A percentile compares a stretch with the other conserved stretches of the same genome.
Evolutionary conservation across 257 asterid species (phyloP).

Genomic region (Cruciata laevipes): DNA sequence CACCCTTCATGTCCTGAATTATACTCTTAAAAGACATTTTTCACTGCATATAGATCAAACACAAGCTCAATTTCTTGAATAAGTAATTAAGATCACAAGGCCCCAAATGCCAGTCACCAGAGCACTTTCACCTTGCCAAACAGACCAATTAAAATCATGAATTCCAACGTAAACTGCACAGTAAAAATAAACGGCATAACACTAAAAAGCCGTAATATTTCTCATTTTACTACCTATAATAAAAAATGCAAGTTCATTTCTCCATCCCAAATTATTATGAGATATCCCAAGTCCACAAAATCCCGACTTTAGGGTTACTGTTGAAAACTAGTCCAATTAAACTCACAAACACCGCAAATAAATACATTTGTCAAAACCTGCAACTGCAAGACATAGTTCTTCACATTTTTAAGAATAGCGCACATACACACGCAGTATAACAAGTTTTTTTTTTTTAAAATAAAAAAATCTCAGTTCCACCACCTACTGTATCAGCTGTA

Average conservation of each 20-base stretch:
- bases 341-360: background rate
- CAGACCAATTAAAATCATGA: background rate
- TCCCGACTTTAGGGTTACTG: background rate
- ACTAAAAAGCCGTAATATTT: background rate
- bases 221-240: background rate
- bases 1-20: slow-evolving; percentile 39
- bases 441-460: too few species aligned
- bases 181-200: background rate
- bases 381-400: too few species aligned
- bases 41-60: background rate
- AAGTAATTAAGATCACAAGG: background rate
- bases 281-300: background rate
- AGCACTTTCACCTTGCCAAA: background rate
- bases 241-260: too few species aligned
- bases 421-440: too few species aligned
- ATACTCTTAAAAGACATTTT: slow-evolving; percentile 34
- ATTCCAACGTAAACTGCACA: background rate
- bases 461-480: too few species aligned
- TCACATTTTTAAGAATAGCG: too few species aligned
- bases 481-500: too few species aligned
- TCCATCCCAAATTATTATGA: too few species aligned
- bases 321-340: background rate
- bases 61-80: background rate
- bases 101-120: slow-evolving; percentile 1
- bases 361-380: too few species aligned